These are phyloP conservation scores for Caloboletus inedulis DNA, from an alignment of 1,284 basidiomycete genomes.

Conservation along the genomic window DNA sequence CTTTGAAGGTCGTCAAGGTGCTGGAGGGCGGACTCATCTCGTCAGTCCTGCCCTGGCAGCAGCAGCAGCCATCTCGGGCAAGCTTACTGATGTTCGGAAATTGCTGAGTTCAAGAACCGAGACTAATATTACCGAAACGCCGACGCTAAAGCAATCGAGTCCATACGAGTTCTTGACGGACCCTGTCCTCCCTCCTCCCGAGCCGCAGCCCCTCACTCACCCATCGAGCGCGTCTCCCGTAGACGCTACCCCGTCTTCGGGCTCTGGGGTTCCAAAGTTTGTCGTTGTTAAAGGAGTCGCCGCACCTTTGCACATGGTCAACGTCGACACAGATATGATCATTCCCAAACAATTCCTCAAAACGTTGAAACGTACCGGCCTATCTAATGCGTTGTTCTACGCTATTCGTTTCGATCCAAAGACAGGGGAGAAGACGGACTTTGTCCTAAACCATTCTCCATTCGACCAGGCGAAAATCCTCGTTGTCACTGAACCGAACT, in stretches of 20 bases:
- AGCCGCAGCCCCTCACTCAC: constrained; percentile 44
- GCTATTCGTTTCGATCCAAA: constrained; percentile 78
- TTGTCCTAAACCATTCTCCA: constrained; percentile 85
- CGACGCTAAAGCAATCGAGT: constrained; percentile 66
- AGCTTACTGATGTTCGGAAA: constrained; percentile 87
- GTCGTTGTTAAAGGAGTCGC: constrained; percentile 79
- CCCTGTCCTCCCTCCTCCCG: constrained; percentile 65
- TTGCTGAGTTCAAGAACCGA: constrained; percentile 56
- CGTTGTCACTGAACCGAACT: constrained; percentile 89
- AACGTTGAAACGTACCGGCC: constrained; percentile 89
- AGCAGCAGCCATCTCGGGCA: constrained; percentile 88
- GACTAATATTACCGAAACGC: constrained; percentile 42
- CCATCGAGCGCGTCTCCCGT: constrained; percentile 33
- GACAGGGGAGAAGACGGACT: constrained; percentile 81
- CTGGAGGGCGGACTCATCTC: constrained; percentile 90
- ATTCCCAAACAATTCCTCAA: constrained; percentile 97
- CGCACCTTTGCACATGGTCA: constrained; percentile 88
- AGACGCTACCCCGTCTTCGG: constrained; percentile 51
- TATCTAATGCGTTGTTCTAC: constrained; percentile 88
- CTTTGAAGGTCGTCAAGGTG: constrained; percentile 78
- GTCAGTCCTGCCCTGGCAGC: constrained; percentile 96
- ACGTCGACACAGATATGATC: constrained; percentile 97
- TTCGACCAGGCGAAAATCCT: constrained; percentile 82
- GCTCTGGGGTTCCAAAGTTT: constrained; percentile 75
- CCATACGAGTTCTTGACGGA: constrained; percentile 78